phyloP scores from a whole-genome alignment of 257 asterid genomes.

The Oldenlandia corymbosa region DNA sequence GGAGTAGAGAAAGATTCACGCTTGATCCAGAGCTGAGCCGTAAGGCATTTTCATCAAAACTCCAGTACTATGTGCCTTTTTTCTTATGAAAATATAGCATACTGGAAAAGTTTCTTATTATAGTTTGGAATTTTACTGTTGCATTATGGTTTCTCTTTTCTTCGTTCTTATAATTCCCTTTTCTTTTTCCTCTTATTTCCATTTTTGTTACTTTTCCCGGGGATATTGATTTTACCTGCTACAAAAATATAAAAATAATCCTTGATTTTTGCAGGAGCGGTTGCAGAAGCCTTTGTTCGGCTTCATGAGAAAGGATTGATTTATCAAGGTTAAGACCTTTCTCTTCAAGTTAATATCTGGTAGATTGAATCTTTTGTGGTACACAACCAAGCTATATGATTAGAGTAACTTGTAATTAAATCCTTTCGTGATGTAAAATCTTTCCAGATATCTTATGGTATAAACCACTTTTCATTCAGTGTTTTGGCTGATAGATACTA shows the following conservation, averaged over 20 bases:
- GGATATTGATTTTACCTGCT: not conserved
- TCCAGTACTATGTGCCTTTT: constrained; percentile 21
- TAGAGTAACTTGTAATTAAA: not conserved
- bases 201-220: constrained; percentile 1
- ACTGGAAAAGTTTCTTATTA: not conserved
- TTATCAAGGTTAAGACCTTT: constrained; percentile 64
- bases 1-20: constrained; percentile 92
- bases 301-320: constrained; percentile 96
- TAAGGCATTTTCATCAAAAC: constrained; percentile 59
- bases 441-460: not conserved
- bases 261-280: constrained; percentile 86
- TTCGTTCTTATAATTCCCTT: not conserved
- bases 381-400: not conserved
- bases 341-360: not conserved
- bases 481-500: not conserved
- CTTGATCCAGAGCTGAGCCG: constrained; percentile 94
- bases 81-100: constrained; percentile 12
- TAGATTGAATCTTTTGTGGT: not conserved
- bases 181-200: not conserved
- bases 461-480: not conserved
- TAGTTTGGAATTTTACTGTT: not conserved
- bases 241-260: too few relatives aligned
- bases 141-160: not conserved
- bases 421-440: not conserved
- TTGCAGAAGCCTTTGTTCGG: constrained; percentile 85